Evolutionary conservation across 1,284 basidiomycete species (phyloP).

Genomic region (Vanrija pseudolonga): DNA sequence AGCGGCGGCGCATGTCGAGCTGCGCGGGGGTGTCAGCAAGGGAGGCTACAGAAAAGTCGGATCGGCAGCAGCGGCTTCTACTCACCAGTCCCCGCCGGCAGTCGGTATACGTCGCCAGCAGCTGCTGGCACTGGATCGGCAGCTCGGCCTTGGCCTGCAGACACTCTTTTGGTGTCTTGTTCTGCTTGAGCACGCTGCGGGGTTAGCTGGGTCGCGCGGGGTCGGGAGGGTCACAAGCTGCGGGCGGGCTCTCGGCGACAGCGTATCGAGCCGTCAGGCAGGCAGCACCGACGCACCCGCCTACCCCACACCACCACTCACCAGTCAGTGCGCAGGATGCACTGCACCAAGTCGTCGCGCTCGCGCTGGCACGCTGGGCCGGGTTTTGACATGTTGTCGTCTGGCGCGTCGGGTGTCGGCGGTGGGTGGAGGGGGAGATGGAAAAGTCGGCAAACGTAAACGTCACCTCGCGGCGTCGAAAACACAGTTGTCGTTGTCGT

Average conservation of each 20-base stretch:
- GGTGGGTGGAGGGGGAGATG: background rate
- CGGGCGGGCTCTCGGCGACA: background rate
- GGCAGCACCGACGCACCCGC: background rate
- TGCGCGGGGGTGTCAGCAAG: conserved; percentile 12
- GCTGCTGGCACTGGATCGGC: conserved; percentile 45
- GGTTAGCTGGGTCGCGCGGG: background rate
- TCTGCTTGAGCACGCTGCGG: conserved; percentile 39
- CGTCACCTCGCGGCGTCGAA: background rate
- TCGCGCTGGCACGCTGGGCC: conserved; percentile 32
- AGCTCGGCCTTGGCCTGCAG: conserved; percentile 34
- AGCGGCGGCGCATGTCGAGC: conserved; percentile 49
- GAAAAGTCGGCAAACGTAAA: background rate
- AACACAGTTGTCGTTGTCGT: background rate
- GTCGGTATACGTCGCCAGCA: conserved; percentile 43
- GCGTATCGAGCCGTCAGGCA: no score
- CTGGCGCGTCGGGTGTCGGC: background rate
- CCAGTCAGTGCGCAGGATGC: conserved; percentile 46
- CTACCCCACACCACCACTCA: conserved; percentile 20
- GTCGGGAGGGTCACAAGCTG: background rate
- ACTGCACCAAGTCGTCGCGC: conserved; percentile 44
- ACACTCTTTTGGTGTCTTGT: conserved; percentile 42
- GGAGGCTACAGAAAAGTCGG: background rate
- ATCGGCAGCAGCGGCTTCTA: background rate
- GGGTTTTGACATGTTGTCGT: conserved; percentile 1
- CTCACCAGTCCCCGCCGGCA: conserved; percentile 49